phyloP scores from a whole-genome alignment of 257 asterid species.

The Fraxinus americana region DNA sequence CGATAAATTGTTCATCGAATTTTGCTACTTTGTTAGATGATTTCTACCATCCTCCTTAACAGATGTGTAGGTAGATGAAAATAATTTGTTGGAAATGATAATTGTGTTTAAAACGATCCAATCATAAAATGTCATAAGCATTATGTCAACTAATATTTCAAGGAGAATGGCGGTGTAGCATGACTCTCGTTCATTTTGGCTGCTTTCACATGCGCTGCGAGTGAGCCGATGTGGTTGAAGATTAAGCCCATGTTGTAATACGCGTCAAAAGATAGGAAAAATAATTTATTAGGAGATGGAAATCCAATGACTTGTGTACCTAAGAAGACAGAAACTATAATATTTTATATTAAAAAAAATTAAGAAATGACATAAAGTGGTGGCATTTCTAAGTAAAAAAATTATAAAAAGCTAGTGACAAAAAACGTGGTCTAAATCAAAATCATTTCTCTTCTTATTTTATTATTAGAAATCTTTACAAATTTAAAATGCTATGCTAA shows the following conservation, averaged over 20 bases:
- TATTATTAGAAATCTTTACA: neutral
- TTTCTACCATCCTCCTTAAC: too few species aligned
- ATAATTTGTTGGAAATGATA: too few species aligned
- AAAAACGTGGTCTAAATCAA: slow-evolving; percentile 5
- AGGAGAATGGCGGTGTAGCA: too few species aligned
- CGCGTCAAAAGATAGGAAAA: neutral
- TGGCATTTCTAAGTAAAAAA: slow-evolving; percentile 5
- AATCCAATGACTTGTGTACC: neutral
- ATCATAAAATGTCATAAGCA: too few species aligned
- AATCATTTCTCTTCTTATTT: neutral
- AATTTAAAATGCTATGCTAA: neutral
- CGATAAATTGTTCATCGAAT: neutral
- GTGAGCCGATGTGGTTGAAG: neutral
- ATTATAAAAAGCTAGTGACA: neutral
- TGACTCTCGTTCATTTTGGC: neutral
- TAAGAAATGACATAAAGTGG: neutral
- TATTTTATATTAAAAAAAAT: neutral
- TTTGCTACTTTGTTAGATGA: too few species aligned
- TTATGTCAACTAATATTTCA: too few species aligned
- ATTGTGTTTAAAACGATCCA: too few species aligned
- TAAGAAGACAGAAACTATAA: neutral
- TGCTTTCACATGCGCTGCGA: neutral
- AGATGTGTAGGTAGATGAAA: too few species aligned
- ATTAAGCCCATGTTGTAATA: neutral
- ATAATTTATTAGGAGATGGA: neutral